Percentiles rank a stretch among this genome's conserved stretches.
These are phyloP conservation scores for Neonectria coccinea DNA, from an alignment of 2,329 filamentous ascomycete genomes.

Conservation along the genomic window DNA sequence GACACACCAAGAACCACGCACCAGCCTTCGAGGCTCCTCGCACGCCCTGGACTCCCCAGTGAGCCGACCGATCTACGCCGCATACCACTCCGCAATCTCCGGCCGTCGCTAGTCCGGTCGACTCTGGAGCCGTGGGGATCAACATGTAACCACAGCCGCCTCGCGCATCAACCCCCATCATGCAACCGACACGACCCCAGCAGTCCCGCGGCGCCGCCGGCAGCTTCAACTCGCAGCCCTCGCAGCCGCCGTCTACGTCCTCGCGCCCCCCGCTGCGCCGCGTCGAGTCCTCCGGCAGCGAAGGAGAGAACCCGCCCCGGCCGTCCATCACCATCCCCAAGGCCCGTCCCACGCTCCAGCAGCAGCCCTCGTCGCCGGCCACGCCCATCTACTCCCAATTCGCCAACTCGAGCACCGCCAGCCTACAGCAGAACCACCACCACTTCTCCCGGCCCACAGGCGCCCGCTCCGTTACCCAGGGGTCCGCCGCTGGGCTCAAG, in stretches of 20 bases:
- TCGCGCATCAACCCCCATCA: conserved; percentile 55
- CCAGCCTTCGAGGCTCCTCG: background rate
- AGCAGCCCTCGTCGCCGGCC: conserved; percentile 50
- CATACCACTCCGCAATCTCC: background rate
- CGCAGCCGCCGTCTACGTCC: conserved; percentile 45
- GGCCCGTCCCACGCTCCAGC: conserved; percentile 53
- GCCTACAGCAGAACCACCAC: conserved; percentile 59
- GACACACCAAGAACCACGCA: background rate
- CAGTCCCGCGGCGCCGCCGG: conserved; percentile 63
- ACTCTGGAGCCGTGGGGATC: conserved; percentile 35
- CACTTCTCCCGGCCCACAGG: conserved; percentile 70
- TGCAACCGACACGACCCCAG: conserved; percentile 62
- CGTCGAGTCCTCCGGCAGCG: conserved; percentile 48
- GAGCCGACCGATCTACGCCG: background rate
- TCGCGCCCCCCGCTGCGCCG: conserved; percentile 51
- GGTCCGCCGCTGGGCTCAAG: conserved; percentile 50
- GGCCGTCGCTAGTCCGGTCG: conserved; percentile 10
- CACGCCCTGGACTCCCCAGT: background rate
- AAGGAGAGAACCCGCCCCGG: conserved; percentile 39
- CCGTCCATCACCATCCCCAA: conserved; percentile 60
- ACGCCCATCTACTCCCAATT: conserved; percentile 64
- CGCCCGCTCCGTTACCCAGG: conserved; percentile 46
- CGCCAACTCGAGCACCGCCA: conserved; percentile 59
- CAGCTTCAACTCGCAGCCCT: conserved; percentile 63
- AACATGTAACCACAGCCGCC: conserved; percentile 58